These are phyloP conservation scores for Ilyonectria destructans DNA, from an alignment of 2,329 filamentous ascomycete species.

Conservation along the genomic window DNA sequence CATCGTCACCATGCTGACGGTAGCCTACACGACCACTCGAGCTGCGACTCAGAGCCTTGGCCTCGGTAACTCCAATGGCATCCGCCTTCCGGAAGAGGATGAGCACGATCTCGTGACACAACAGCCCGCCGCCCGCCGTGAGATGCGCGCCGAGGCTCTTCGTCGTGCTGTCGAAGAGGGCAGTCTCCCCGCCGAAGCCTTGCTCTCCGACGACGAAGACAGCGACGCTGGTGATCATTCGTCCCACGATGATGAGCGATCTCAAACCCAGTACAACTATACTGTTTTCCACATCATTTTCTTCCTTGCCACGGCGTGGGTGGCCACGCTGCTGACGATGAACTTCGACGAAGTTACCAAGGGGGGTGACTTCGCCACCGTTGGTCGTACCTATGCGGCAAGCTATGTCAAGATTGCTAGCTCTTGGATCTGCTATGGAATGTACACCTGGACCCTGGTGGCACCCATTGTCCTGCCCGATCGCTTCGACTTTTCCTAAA, in stretches of 20 bases:
- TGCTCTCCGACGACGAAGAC: slow-evolving; percentile 82
- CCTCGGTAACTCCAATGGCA: slow-evolving; percentile 67
- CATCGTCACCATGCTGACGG: slow-evolving; percentile 95
- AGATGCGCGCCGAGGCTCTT: slow-evolving; percentile 94
- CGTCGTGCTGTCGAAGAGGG: slow-evolving; percentile 94
- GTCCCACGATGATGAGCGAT: slow-evolving; percentile 88
- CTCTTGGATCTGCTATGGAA: slow-evolving; percentile 94
- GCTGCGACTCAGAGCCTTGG: slow-evolving; percentile 93
- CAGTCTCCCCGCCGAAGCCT: slow-evolving; percentile 89
- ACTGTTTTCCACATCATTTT: slow-evolving; percentile 97
- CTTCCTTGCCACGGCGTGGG: slow-evolving; percentile 96
- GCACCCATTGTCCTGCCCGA: slow-evolving; percentile 91
- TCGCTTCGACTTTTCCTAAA: slow-evolving; percentile 77
- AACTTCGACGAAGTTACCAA: slow-evolving; percentile 78
- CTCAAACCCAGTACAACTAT: slow-evolving; percentile 95
- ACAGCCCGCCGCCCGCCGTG: slow-evolving; percentile 84
- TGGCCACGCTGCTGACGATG: slow-evolving; percentile 88
- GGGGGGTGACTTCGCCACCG: slow-evolving; percentile 86
- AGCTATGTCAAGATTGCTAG: slow-evolving; percentile 99
- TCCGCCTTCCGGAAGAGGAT: slow-evolving; percentile 78
- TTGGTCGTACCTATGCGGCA: slow-evolving; percentile 95
- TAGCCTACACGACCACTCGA: slow-evolving; percentile 97
- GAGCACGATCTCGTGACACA: slow-evolving; percentile 92
- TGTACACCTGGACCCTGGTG: slow-evolving; percentile 94
- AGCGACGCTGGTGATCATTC: slow-evolving; percentile 75